These are phyloP conservation scores for Parachaetomium inaequale DNA, from an alignment of 495 filamentous ascomycete species.

Conservation along the genomic window DNA sequence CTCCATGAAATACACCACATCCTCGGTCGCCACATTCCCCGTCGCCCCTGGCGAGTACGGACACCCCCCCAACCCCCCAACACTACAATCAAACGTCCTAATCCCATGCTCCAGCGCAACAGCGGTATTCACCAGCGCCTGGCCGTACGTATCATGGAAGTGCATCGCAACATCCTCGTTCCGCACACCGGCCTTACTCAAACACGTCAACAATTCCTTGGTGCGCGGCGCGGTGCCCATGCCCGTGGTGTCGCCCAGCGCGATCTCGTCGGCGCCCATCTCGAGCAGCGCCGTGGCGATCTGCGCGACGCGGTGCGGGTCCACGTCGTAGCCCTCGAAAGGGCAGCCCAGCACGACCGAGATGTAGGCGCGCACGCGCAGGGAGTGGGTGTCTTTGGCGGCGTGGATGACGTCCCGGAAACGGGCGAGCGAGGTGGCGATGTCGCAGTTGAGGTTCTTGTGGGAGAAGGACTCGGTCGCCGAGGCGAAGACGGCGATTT, in stretches of 20 bases:
- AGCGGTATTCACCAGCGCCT: conserved; percentile 85
- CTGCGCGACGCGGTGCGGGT: conserved; percentile 73
- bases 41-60: conserved; percentile 92
- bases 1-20: conserved; percentile 86
- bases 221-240: conserved; percentile 90
- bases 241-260: conserved; percentile 90
- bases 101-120: conserved; percentile 87
- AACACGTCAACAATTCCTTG: conserved; percentile 62
- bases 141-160: conserved; percentile 96
- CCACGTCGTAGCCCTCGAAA: conserved; percentile 82
- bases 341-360: conserved; percentile 93
- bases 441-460: conserved; percentile 86
- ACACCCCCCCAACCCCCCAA: conserved; percentile 89
- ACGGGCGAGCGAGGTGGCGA: conserved; percentile 72
- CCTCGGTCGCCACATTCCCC: conserved; percentile 92
- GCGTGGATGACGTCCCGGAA: conserved; percentile 71
- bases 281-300: conserved; percentile 80
- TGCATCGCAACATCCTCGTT: conserved; percentile 84
- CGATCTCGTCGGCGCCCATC: conserved; percentile 95
- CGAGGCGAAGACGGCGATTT: conserved; percentile 88
- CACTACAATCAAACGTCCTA: conserved; percentile 81
- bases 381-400: conserved; percentile 60
- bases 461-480: conserved; percentile 90
- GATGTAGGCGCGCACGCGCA: conserved; percentile 87
- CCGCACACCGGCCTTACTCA: conserved; percentile 71